phyloP scores from a whole-genome alignment of 768 basidiomycete species.

The Cystofilobasidium capitatum region DNA sequence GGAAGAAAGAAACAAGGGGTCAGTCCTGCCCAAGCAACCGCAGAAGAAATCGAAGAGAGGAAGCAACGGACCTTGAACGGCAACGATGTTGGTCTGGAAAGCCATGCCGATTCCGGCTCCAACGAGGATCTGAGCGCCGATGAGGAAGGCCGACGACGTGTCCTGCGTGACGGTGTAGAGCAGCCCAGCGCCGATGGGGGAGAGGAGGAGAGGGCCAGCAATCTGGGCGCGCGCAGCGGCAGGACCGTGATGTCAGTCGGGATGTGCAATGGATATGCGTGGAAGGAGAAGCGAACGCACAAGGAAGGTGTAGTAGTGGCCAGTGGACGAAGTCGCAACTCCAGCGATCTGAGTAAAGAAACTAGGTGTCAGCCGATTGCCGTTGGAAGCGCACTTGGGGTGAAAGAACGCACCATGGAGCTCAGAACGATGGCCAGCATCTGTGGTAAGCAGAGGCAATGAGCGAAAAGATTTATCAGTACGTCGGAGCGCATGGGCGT shows the following conservation, averaged over 20 bases:
- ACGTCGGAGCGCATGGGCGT: too few species aligned
- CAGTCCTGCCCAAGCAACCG: background rate
- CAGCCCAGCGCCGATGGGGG: conserved; percentile 40
- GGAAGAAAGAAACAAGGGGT: background rate
- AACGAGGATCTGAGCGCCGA: conserved; percentile 42
- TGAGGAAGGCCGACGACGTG: conserved; percentile 33
- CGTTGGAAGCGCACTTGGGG: too few species aligned
- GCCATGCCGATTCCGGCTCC: conserved; percentile 40
- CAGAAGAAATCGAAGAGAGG: background rate
- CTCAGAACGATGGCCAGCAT: conserved; percentile 38
- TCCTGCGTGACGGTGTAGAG: conserved; percentile 38
- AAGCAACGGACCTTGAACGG: conserved; percentile 37
- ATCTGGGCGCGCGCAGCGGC: too few species aligned
- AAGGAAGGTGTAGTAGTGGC: conserved; percentile 40
- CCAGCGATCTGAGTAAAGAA: too few species aligned
- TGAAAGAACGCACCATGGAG: too few species aligned
- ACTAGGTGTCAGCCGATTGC: too few species aligned
- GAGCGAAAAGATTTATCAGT: too few species aligned
- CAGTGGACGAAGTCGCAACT: conserved; percentile 33
- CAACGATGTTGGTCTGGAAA: conserved; percentile 41
- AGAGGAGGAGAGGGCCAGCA: conserved; percentile 33
- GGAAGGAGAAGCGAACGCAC: too few species aligned
- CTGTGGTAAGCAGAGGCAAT: too few species aligned
- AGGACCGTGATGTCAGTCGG: too few species aligned
- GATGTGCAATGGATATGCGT: too few species aligned